Base-by-base conservation (phyloP, 1,284 basidiomycete genomes). In the Heterobasidion parviporum region DNA sequence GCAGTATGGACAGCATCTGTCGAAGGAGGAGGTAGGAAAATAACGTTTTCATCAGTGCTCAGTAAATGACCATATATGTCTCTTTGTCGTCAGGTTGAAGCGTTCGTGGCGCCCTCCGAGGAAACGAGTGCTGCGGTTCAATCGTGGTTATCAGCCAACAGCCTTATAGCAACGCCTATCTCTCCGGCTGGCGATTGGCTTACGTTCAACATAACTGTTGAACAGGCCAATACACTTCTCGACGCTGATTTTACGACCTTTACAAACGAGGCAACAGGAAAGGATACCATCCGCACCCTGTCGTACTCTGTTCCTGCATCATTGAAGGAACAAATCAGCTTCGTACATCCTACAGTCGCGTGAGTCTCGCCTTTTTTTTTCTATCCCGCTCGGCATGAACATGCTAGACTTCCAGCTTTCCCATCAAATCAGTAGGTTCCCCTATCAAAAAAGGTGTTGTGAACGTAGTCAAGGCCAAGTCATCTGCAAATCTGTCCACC, bases 151-250 rank as follows among this genome's bases (percentile, higher is more conserved):
- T 57, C 63, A 8, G 66, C 66, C 44, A 68, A 75, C 59, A 68
- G 64, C 9, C 64, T 77, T 50, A 65, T 56, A n/a, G 64, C 69
- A 16, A 62, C 61, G 53, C 61, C 64, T 4, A 56, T 64, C 44
- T 68, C 72, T 8, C 64, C 69, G 52, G 68, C 67, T 41, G 74
- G 72, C 6, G 74, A 77, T 59, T 77, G 74, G 74, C 56, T 77
- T 43, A 56, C 64, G 5, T 65, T 78, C 60, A 63, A 67, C 10
- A 61, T 73, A 16, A 67, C 73, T 10, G 68, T 74, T 44, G 64
- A 67, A 57, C 66, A 74, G 59, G 74, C 73, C 4, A 74, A 68
- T 60, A 59, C 63, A 52, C 62, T 78, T 15, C 64, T 78, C 53
- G 64, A 68, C 38, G 66, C 73, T 26, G 59, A 75, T 45, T 78